These are phyloP conservation scores for Suillus placidus DNA, from an alignment of 768 basidiomycete genomes.

Conservation along the genomic window DNA sequence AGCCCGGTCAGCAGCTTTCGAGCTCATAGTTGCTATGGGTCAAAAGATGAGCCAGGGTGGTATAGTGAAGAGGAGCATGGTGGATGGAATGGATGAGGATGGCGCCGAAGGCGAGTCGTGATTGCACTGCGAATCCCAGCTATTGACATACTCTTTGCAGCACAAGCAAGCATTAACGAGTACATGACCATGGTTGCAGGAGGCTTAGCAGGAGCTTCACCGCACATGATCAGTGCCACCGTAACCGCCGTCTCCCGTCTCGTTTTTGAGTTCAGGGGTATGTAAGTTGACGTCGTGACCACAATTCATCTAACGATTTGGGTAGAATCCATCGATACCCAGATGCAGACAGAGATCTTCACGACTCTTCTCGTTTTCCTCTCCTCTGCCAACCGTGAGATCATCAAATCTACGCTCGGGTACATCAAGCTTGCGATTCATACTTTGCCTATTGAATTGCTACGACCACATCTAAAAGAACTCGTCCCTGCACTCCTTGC, in stretches of 20 bases:
- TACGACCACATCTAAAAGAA: conserved; percentile 74
- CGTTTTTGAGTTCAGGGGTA: conserved; percentile 95
- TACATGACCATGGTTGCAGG: conserved; percentile 97
- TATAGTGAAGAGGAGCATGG: conserved; percentile 69
- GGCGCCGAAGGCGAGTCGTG: conserved; percentile 42
- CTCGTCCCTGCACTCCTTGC: conserved; percentile 84
- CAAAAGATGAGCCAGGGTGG: conserved; percentile 90
- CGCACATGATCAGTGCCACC: conserved; percentile 98
- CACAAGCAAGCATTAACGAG: conserved; percentile 80
- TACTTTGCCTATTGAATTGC: conserved; percentile 68
- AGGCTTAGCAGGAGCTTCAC: conserved; percentile 88
- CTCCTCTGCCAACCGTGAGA: conserved; percentile 93
- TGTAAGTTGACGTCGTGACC: background rate
- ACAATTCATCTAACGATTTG: background rate
- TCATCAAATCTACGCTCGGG: conserved; percentile 94
- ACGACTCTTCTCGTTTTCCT: conserved; percentile 89
- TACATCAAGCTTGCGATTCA: conserved; percentile 94
- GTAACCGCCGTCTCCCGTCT: conserved; percentile 92
- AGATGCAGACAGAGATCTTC: conserved; percentile 83
- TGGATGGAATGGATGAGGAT: conserved; percentile 86
- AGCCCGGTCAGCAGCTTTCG: conserved; percentile 86
- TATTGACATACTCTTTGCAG: conserved; percentile 37
- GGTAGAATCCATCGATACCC: conserved; percentile 65
- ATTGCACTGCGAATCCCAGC: conserved; percentile 9
- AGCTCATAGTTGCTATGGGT: conserved; percentile 89